phyloP scores from a whole-genome alignment of 768 basidiomycete species.

The Infundibulicybe gibba region DNA sequence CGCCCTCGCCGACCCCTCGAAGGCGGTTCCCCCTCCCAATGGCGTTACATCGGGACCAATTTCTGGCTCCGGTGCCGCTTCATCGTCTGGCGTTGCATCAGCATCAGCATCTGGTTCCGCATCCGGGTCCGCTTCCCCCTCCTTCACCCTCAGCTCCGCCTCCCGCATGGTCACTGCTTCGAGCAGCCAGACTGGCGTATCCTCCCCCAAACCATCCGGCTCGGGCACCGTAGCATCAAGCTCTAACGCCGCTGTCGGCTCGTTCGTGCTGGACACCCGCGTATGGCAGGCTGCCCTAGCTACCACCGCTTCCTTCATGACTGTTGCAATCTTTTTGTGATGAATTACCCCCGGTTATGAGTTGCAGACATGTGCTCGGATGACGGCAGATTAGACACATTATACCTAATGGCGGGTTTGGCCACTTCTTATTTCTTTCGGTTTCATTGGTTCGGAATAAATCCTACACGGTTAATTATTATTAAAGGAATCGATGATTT shows the following conservation, averaged over 20 bases:
- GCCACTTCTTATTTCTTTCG: neutral
- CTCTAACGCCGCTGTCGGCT: slow-evolving; percentile 11
- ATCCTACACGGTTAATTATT: neutral
- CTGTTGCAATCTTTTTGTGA: slow-evolving; percentile 12
- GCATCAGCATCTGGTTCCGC: slow-evolving; percentile 3
- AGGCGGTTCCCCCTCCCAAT: slow-evolving; percentile 32
- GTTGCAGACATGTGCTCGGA: slow-evolving; percentile 1
- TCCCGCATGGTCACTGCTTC: neutral
- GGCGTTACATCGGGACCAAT: slow-evolving; percentile 8
- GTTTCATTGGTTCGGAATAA: neutral
- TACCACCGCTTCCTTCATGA: slow-evolving; percentile 10
- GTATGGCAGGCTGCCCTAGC: slow-evolving; percentile 16
- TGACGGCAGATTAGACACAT: neutral
- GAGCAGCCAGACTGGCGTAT: slow-evolving; percentile 9
- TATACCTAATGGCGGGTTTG: neutral
- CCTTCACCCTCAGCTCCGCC: neutral
- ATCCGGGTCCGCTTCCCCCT: neutral
- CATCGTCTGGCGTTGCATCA: slow-evolving; percentile 10
- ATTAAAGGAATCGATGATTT: neutral
- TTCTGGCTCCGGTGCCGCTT: slow-evolving; percentile 5
- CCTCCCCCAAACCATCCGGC: slow-evolving; percentile 4
- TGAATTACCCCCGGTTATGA: neutral
- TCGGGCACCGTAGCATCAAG: slow-evolving; percentile 2
- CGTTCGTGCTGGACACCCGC: slow-evolving; percentile 8
- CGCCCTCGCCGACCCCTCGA: slow-evolving; percentile 42